Evolutionary conservation across 345 rosid genomes (phyloP).

Genomic region (Eutrema japonicum): DNA sequence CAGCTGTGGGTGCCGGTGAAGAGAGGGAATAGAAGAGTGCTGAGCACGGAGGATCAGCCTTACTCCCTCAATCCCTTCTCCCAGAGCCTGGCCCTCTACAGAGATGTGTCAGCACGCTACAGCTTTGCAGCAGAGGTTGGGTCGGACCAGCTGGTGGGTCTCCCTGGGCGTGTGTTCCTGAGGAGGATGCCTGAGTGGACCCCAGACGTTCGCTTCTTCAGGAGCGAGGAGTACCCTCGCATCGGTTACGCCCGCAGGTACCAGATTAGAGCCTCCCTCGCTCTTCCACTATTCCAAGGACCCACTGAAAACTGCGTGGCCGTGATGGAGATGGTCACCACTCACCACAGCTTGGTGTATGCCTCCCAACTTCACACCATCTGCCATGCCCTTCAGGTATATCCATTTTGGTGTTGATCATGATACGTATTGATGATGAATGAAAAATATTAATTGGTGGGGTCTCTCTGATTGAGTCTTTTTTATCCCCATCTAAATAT

Average conservation of each 20-base stretch:
- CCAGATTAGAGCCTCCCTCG: constrained; percentile 71
- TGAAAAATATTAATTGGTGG: constrained; percentile 21
- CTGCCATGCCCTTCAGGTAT: constrained; percentile 82
- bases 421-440: background rate
- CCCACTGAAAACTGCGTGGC: constrained; percentile 70
- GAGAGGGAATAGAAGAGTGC: constrained; percentile 57
- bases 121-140: constrained; percentile 71
- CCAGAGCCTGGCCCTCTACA: constrained; percentile 60
- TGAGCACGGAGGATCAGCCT: constrained; percentile 78
- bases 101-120: constrained; percentile 59
- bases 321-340: constrained; percentile 81
- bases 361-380: constrained; percentile 67
- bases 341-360: constrained; percentile 59
- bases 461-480: constrained; percentile 6
- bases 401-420: background rate
- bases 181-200: constrained; percentile 84
- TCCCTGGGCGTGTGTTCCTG: constrained; percentile 85
- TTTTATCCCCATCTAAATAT: background rate
- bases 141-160: constrained; percentile 64
- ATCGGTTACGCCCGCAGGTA: constrained; percentile 60
- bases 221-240: constrained; percentile 71
- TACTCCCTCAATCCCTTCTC: constrained; percentile 52
- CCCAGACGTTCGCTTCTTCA: constrained; percentile 83
- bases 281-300: constrained; percentile 76
- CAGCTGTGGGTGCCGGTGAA: constrained; percentile 84